These are phyloP conservation scores for Kluyveromyces wickerhamii DNA, from an alignment of 805 yeast genomes.

Conservation along the genomic window DNA sequence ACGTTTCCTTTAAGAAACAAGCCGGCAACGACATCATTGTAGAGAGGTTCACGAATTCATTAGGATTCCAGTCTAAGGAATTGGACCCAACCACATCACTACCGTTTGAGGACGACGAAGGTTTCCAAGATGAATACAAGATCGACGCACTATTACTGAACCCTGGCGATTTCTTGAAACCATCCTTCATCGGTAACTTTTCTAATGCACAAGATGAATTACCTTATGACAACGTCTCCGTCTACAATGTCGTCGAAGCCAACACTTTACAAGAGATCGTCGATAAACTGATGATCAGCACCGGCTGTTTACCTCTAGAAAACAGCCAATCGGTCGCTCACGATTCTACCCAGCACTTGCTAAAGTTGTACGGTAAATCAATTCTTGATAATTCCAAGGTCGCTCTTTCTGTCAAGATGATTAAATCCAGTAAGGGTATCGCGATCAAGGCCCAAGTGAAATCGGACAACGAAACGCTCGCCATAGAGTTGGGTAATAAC, in stretches of 20 bases:
- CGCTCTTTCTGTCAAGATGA: slow-evolving; percentile 48
- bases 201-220: slow-evolving; percentile 68
- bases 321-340: slow-evolving; percentile 56
- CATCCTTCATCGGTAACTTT: slow-evolving; percentile 73
- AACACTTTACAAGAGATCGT: slow-evolving; percentile 49
- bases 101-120: slow-evolving; percentile 64
- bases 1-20: slow-evolving; percentile 59
- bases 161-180: slow-evolving; percentile 75
- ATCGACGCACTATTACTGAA: slow-evolving; percentile 66
- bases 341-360: slow-evolving; percentile 51
- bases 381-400: slow-evolving; percentile 30
- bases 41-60: slow-evolving; percentile 52
- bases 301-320: slow-evolving; percentile 68
- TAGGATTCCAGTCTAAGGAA: slow-evolving; percentile 73
- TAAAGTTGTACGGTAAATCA: slow-evolving; percentile 80
- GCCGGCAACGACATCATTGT: slow-evolving; percentile 42
- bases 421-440: slow-evolving; percentile 40
- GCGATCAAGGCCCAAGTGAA: slow-evolving; percentile 54
- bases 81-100: slow-evolving; percentile 63
- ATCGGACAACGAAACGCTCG: slow-evolving; percentile 37
- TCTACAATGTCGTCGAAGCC: slow-evolving; percentile 51
- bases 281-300: slow-evolving; percentile 40
- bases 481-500: slow-evolving; percentile 24
- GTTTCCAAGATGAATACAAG: slow-evolving; percentile 89
- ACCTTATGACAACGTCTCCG: slow-evolving; percentile 51